Percentiles rank a stretch among this genome's conserved stretches.
phyloP scores from a whole-genome alignment of 768 basidiomycete genomes.

The Auricularia sp. region DNA sequence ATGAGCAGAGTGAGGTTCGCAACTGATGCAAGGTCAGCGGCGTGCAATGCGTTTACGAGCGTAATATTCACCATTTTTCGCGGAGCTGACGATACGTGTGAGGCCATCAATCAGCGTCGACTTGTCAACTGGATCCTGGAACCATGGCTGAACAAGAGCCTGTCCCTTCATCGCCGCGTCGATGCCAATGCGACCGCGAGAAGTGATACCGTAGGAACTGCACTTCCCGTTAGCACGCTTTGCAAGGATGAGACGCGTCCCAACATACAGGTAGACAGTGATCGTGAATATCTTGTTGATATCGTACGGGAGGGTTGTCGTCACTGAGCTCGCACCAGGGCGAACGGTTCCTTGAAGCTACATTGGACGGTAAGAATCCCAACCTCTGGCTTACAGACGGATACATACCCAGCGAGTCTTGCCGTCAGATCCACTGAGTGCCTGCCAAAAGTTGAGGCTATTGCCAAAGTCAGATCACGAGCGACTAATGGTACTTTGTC shows the following conservation, averaged over 20 bases:
- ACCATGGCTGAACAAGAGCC: slow-evolving; percentile 46
- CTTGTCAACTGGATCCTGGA: slow-evolving; percentile 48
- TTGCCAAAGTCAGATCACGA: too few relatives aligned
- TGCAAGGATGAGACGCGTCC: background rate
- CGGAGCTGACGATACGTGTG: slow-evolving; percentile 34
- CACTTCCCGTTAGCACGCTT: background rate
- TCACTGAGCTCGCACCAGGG: slow-evolving; percentile 45
- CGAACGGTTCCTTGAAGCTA: slow-evolving; percentile 49
- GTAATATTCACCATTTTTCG: slow-evolving; percentile 29
- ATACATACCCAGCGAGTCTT: slow-evolving; percentile 34
- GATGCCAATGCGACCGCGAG: slow-evolving; percentile 53
- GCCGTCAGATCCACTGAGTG: slow-evolving; percentile 35
- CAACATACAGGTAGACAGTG: slow-evolving; percentile 45
- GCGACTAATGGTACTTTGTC: too few relatives aligned
- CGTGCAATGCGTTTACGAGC: background rate
- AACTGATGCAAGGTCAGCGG: slow-evolving; percentile 21
- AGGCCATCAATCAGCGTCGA: slow-evolving; percentile 38
- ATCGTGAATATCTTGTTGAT: slow-evolving; percentile 49
- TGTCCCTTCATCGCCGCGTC: slow-evolving; percentile 38
- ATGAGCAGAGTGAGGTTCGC: slow-evolving; percentile 44
- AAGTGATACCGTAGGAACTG: slow-evolving; percentile 50
- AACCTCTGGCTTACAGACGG: too few relatives aligned
- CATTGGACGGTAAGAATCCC: too few relatives aligned
- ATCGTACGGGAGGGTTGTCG: slow-evolving; percentile 42
- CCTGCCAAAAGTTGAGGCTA: slow-evolving; percentile 48